These are phyloP conservation scores for Melastoma malabathricum DNA, from an alignment of 345 rosid species.

Conservation along the genomic window DNA sequence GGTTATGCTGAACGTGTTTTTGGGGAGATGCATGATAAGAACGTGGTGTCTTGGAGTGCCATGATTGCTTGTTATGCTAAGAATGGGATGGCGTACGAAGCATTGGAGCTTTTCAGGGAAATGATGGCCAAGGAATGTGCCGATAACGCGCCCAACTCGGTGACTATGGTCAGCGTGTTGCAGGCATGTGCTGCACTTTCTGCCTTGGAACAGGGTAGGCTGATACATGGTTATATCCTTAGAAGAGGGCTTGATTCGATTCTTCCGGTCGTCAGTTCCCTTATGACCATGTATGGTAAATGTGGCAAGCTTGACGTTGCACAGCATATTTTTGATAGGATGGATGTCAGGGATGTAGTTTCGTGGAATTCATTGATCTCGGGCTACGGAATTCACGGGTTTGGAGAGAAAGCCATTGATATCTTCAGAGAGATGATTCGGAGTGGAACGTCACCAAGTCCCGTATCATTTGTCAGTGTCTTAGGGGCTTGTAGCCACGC, in stretches of 20 bases:
- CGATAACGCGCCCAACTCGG: constrained; percentile 49
- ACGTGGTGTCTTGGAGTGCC: constrained; percentile 85
- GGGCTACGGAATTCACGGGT: constrained; percentile 72
- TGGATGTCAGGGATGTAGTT: constrained; percentile 60
- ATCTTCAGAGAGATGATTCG: constrained; percentile 55
- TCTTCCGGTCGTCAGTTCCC: constrained; percentile 64
- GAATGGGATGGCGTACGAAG: constrained; percentile 50
- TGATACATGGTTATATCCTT: constrained; percentile 64
- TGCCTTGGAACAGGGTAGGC: constrained; percentile 70
- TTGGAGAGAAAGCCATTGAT: constrained; percentile 51
- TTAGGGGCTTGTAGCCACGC: constrained; percentile 95
- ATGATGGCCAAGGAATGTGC: constrained; percentile 34
- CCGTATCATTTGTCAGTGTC: constrained; percentile 52
- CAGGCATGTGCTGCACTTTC: constrained; percentile 85
- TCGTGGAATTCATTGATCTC: constrained; percentile 87
- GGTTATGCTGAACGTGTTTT: constrained; percentile 45
- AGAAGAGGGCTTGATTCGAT: constrained; percentile 70
- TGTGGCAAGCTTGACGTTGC: constrained; percentile 67
- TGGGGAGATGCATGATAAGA: constrained; percentile 40
- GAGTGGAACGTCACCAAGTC: constrained; percentile 49
- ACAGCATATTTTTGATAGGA: constrained; percentile 47
- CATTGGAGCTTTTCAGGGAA: constrained; percentile 49
- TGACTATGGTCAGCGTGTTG: constrained; percentile 84
- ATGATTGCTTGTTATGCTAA: constrained; percentile 76
- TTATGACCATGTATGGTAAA: constrained; percentile 68